Conservation (phyloP, 2,329 filamentous ascomycete genomes). For the Trichoderma sp. region DNA sequence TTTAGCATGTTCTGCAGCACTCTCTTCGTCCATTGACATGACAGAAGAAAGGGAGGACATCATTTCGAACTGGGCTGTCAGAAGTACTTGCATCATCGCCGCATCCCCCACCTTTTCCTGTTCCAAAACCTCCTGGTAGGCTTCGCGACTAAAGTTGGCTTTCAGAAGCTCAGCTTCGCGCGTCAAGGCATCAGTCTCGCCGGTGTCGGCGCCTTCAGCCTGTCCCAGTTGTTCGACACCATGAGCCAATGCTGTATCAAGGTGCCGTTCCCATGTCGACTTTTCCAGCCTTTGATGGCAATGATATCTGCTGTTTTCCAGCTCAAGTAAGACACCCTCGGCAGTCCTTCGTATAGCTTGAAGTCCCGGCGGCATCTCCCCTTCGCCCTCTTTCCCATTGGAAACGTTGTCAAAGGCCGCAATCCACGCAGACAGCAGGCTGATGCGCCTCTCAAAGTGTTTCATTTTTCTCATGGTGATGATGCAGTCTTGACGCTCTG, state of each 20-base stretch:
- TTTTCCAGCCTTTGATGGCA: constrained; percentile 82
- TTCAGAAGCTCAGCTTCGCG: constrained; percentile 87
- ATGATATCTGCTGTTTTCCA: constrained; percentile 89
- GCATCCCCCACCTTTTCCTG: constrained; percentile 82
- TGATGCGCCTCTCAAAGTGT: constrained; percentile 81
- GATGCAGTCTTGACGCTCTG: constrained; percentile 78
- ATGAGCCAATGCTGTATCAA: constrained; percentile 87
- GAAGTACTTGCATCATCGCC: constrained; percentile 76
- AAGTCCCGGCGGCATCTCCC: constrained; percentile 69
- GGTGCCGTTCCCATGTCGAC: constrained; percentile 81
- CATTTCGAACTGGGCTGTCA: constrained; percentile 91
- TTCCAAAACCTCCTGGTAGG: constrained; percentile 75
- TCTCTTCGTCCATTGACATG: constrained; percentile 78
- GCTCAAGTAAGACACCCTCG: constrained; percentile 78
- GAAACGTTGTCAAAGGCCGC: constrained; percentile 86
- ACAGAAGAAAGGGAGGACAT: constrained; percentile 82
- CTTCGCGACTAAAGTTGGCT: constrained; percentile 78
- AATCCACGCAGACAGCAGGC: constrained; percentile 88
- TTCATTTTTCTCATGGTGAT: constrained; percentile 80
- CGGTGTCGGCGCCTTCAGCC: constrained; percentile 49
- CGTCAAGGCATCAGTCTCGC: constrained; percentile 71
- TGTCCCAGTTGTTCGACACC: constrained; percentile 77
- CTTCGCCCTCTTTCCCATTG: constrained; percentile 57
- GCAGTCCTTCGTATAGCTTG: constrained; percentile 83
- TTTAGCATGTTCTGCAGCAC: constrained; percentile 80